Conservation (phyloP, 768 basidiomycete genomes). For the Leccinum ochraceum region DNA sequence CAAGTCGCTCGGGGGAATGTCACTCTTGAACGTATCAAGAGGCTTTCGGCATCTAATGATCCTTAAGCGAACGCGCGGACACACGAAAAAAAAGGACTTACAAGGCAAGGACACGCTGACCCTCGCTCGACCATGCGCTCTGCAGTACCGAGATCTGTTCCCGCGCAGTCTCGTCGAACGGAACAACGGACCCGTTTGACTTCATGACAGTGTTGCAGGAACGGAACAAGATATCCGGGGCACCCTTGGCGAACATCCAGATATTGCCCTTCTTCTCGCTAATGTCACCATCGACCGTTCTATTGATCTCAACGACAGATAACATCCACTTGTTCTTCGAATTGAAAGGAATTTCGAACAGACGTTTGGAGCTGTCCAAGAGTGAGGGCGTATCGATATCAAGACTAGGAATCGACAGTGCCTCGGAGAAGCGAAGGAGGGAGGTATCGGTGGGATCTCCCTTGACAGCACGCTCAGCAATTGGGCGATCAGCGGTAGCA, state of each 20-base stretch:
- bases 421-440: constrained; percentile 49
- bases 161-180: constrained; percentile 27
- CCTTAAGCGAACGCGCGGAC: not conserved
- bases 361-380: constrained; percentile 22
- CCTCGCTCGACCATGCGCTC: constrained; percentile 46
- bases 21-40: constrained; percentile 27
- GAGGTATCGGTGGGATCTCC: constrained; percentile 58
- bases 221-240: constrained; percentile 53
- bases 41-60: constrained; percentile 31
- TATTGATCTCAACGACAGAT: constrained; percentile 36
- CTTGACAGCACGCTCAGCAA: constrained; percentile 38
- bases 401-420: constrained; percentile 25
- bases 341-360: constrained; percentile 45
- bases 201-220: constrained; percentile 38
- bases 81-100: constrained; percentile 11
- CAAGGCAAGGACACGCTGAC: constrained; percentile 56
- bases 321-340: constrained; percentile 64
- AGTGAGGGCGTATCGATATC: constrained; percentile 26
- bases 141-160: constrained; percentile 30
- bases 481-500: constrained; percentile 22
- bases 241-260: constrained; percentile 56
- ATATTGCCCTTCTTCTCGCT: constrained; percentile 11
- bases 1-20: constrained; percentile 31
- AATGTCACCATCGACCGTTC: constrained; percentile 12
- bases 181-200: constrained; percentile 35